Evolutionary conservation across 768 basidiomycete species (phyloP), one percentile per base, ranked within the genome.

Genomic region (Leccinum rimulosum): DNA sequence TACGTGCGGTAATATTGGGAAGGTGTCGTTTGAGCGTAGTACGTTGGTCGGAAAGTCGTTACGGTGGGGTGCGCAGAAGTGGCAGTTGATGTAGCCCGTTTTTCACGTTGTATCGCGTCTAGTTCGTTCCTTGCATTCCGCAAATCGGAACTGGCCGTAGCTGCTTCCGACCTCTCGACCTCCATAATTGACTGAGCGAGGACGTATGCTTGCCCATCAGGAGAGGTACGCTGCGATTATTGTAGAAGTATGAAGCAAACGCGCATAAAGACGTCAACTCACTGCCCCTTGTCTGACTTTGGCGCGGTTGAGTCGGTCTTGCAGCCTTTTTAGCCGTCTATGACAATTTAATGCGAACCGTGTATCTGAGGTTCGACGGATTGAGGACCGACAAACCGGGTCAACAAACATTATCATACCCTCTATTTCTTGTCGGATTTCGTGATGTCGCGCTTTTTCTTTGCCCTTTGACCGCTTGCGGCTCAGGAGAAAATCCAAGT

Each of bases 71-170:
- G 68, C n/a, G 75, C 73, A 12, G 73, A 52, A 71, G 74, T 15
- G 17, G 60, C 6, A 38, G 54, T 57, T 6, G 67, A 69, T 33
- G 65, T 50, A n/a, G 78, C 75, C 31, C 87, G 87, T 70, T 87
- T 88, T 73, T 88, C 86, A 60, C 85, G 80, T 63, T 90, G 86
- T 55, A 86, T 68, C 56, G 80, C 81, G 65, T 92, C 91, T 54
- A 85, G 74, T 61, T 91, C 87, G 45, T 80, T 74, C 33, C 87
- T 81, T 25, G 84, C 83, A 36, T 77, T 77, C 56, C 87, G 84
- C 53, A 91, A 73, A 63, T 91, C 86, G 25, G 78, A 78, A 56
- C 76, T 84, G 25, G 89, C 68, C 55, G 75, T 68, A 1, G 84
- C 76, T 11, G 82, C 84, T 61, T 88, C 88, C 11, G 80, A 72